Evolutionary conservation across 2,329 filamentous ascomycete genomes (phyloP).

Genomic region (Hypoxylon sp.): DNA sequence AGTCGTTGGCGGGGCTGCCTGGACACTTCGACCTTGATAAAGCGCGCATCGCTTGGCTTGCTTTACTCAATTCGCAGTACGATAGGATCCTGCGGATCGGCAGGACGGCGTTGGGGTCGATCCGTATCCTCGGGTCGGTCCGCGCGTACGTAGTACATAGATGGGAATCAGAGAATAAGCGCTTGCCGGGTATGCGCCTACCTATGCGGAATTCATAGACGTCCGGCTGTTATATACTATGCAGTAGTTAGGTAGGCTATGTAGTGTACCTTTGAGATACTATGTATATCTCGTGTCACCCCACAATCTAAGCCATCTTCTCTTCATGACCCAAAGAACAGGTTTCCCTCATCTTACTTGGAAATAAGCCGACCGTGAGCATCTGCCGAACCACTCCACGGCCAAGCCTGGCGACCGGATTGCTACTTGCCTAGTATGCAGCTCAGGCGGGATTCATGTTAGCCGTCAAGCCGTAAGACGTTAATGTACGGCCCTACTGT

Average conservation of each 20-base stretch:
- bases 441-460: no score
- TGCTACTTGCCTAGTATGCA: no score
- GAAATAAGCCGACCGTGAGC: background rate
- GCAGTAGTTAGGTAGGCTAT: background rate
- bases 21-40: no score
- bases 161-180: background rate
- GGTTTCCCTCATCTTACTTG: background rate
- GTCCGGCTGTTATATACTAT: no score
- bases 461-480: no score
- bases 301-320: background rate
- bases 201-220: no score
- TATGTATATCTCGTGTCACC: no score
- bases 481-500: no score
- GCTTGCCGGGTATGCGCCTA: background rate
- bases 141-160: background rate
- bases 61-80: no score
- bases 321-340: background rate
- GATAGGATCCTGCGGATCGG: no score
- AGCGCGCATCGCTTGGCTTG: no score
- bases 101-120: slow-evolving; percentile 4
- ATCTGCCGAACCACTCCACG: background rate
- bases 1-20: slow-evolving; percentile 8
- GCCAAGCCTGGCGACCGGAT: background rate
- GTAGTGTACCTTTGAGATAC: background rate
- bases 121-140: slow-evolving; percentile 27